phyloP scores from a whole-genome alignment of 2,329 filamentous ascomycete species.

The Fusarium duplospermum region DNA sequence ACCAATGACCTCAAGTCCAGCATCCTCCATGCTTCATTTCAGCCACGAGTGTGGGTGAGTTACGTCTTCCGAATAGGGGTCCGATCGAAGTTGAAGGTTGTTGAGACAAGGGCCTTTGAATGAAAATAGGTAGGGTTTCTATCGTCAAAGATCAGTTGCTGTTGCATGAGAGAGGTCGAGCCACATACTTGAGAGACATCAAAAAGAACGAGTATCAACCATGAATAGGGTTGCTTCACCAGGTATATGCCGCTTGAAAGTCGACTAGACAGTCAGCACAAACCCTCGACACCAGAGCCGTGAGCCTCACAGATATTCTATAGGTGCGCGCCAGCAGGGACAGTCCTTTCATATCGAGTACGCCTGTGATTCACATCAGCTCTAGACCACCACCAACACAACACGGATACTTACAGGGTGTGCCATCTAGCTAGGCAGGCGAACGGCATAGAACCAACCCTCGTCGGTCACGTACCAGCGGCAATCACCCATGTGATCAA shows the following conservation, averaged over 20 bases:
- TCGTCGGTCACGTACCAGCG: constrained; percentile 70
- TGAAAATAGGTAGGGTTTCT: background rate
- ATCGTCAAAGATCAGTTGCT: background rate
- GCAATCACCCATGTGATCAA: constrained; percentile 67
- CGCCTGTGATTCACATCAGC: constrained; percentile 20
- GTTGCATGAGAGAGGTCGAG: background rate
- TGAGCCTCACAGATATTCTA: constrained; percentile 11
- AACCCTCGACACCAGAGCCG: background rate
- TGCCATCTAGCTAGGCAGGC: constrained; percentile 55
- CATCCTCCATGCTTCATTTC: background rate
- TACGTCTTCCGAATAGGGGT: background rate
- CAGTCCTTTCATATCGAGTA: constrained; percentile 12
- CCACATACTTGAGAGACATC: constrained; percentile 15
- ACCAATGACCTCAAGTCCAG: background rate
- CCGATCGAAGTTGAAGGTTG: background rate
- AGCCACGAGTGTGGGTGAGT: background rate
- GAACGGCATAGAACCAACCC: constrained; percentile 71
- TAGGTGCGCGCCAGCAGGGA: background rate
- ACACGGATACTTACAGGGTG: constrained; percentile 19
- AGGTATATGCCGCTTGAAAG: background rate
- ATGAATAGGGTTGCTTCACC: background rate
- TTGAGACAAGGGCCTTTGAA: background rate
- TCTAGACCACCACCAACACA: background rate
- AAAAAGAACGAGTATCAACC: background rate
- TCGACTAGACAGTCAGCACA: constrained; percentile 15